phyloP scores from a whole-genome alignment of 2,329 filamentous ascomycete species.

The Mycosphaerelloides madeirae region DNA sequence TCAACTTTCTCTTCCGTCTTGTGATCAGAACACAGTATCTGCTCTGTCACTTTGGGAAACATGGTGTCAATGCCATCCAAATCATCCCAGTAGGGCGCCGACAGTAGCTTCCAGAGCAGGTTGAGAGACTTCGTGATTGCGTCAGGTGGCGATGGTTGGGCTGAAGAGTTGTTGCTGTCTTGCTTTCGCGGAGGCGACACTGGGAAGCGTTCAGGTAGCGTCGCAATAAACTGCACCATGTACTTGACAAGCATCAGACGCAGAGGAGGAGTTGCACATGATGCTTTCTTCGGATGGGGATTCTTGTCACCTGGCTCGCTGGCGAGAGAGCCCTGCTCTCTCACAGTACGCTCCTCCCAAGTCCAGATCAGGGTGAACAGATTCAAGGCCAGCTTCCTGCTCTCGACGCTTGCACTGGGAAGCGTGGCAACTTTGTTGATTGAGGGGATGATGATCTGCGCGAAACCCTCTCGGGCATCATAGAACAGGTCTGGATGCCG shows the following conservation, averaged over 20 bases:
- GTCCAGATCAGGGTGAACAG: slow-evolving; percentile 86
- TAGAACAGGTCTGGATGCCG: slow-evolving; percentile 91
- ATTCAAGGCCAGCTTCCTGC: slow-evolving; percentile 83
- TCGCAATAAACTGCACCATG: slow-evolving; percentile 89
- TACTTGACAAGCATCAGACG: slow-evolving; percentile 87
- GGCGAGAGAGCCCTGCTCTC: slow-evolving; percentile 46
- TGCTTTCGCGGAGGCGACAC: slow-evolving; percentile 59
- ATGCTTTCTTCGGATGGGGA: slow-evolving; percentile 25
- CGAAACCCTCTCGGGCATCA: slow-evolving; percentile 86
- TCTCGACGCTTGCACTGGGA: slow-evolving; percentile 81
- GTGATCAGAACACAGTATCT: slow-evolving; percentile 71
- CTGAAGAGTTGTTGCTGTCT: slow-evolving; percentile 39
- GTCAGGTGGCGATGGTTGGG: slow-evolving; percentile 54
- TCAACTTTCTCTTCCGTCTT: slow-evolving; percentile 52
- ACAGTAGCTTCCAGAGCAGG: slow-evolving; percentile 77
- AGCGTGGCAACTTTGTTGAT: slow-evolving; percentile 81
- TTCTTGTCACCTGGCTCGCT: slow-evolving; percentile 21
- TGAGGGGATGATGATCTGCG: slow-evolving; percentile 80
- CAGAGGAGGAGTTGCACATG: slow-evolving; percentile 48
- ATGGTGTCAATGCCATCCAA: slow-evolving; percentile 71
- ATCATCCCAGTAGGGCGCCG: slow-evolving; percentile 85
- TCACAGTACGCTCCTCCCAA: slow-evolving; percentile 83
- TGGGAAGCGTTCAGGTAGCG: slow-evolving; percentile 78
- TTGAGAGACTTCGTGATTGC: slow-evolving; percentile 80
- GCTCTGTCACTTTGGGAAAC: slow-evolving; percentile 83